A percentile compares a stretch with the other conserved stretches of the same genome.
These are phyloP conservation scores for Taphrina deformans DNA, from an alignment of 1,139 yeast genomes.

Conservation along the genomic window DNA sequence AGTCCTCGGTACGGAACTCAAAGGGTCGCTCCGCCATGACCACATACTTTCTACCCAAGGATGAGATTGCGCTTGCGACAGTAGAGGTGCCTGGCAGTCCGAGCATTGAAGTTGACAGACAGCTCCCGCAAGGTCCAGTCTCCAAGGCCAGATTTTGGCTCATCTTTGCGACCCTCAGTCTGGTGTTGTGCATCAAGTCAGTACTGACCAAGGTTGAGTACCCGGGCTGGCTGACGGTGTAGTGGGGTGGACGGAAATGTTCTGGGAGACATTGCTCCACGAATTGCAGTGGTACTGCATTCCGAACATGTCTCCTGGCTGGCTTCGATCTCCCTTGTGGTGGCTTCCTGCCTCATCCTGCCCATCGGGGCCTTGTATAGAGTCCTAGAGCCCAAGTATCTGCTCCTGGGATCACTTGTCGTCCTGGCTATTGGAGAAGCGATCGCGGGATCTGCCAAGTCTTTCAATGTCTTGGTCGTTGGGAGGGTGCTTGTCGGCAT, in stretches of 20 bases:
- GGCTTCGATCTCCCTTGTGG: not conserved
- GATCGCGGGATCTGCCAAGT: conserved; percentile 3
- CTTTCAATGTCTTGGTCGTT: not conserved
- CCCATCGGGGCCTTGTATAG: not conserved
- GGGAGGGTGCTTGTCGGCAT: conserved; percentile 19
- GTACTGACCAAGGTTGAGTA: too few relatives aligned
- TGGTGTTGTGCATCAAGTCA: not conserved
- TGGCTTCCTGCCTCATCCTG: not conserved
- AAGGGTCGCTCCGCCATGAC: too few relatives aligned
- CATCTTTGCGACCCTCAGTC: not conserved
- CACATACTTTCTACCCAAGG: not conserved
- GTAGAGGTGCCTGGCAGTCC: not conserved
- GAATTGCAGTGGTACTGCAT: conserved; percentile 6
- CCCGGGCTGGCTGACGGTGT: not conserved
- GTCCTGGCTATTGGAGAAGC: not conserved
- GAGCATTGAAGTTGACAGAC: not conserved
- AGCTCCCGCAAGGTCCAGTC: not conserved
- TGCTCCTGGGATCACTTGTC: conserved; percentile 4
- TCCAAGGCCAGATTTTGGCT: not conserved
- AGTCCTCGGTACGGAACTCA: too few relatives aligned
- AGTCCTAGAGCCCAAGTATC: not conserved
- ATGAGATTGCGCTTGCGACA: not conserved
- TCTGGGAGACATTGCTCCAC: conserved; percentile 15
- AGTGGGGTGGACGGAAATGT: conserved; percentile 17
- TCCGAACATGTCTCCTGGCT: conserved; percentile 13